A percentile compares a stretch with the other conserved stretches of the same genome.
These are phyloP conservation scores for Lyophyllum atratum DNA, from an alignment of 768 basidiomycete genomes.

Conservation along the genomic window DNA sequence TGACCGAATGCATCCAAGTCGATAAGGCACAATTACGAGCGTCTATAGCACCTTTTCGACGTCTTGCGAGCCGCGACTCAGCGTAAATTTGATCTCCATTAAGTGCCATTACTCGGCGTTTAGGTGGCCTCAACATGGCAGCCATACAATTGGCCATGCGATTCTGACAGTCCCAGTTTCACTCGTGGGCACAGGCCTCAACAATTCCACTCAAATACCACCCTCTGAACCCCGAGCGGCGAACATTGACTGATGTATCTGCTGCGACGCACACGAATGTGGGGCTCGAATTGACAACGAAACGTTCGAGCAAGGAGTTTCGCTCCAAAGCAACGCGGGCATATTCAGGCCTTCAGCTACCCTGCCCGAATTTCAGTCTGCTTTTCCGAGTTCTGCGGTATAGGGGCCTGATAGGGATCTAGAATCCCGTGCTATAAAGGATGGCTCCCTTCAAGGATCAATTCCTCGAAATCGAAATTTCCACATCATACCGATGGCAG, in stretches of 20 bases:
- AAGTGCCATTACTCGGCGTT: neutral
- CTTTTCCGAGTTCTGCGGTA: neutral
- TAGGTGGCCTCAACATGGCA: neutral
- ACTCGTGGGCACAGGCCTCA: neutral
- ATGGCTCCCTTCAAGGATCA: too few species aligned
- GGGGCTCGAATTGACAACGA: too few species aligned
- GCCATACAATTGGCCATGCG: neutral
- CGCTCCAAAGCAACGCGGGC: neutral
- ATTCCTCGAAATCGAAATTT: too few species aligned
- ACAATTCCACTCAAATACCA: neutral
- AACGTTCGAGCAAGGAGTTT: too few species aligned
- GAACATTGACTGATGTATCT: neutral
- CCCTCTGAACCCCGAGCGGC: neutral
- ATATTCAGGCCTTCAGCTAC: neutral
- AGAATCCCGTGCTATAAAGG: too few species aligned
- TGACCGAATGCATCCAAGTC: too few species aligned
- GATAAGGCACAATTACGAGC: too few species aligned
- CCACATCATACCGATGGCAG: neutral
- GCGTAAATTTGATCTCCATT: neutral
- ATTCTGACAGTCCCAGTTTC: neutral
- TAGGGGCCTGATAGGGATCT: neutral
- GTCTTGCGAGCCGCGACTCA: too few species aligned
- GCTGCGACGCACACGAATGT: too few species aligned
- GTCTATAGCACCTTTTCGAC: too few species aligned
- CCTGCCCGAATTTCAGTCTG: too few species aligned